phyloP scores from a whole-genome alignment of 371 early-diverging fungal genomes.

The Encephalitozoon hellem region DNA sequence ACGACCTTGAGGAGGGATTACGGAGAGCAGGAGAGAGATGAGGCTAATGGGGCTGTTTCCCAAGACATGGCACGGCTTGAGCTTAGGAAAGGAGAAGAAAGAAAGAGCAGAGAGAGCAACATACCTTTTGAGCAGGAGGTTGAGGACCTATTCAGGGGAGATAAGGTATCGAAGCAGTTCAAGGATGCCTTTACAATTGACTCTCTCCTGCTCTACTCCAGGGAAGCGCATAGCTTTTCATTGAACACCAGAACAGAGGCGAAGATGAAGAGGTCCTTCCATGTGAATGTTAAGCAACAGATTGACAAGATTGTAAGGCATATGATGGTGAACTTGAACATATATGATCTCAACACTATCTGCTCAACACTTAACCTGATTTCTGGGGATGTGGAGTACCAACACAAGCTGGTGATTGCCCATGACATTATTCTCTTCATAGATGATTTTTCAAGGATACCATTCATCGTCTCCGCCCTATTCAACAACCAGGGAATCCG shows the following conservation, averaged over 20 bases:
- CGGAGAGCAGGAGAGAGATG: neutral
- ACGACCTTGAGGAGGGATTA: neutral
- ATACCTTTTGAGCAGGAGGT: conserved; percentile 17
- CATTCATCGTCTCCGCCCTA: conserved; percentile 25
- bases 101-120: neutral
- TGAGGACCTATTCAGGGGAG: neutral
- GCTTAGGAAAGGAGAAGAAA: neutral
- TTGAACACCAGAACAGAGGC: neutral
- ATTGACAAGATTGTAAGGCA: neutral
- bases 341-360: conserved; percentile 16
- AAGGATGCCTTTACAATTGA: conserved; percentile 20
- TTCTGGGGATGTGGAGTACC: conserved; percentile 18
- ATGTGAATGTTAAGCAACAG: neutral
- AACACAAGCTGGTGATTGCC: conserved; percentile 36
- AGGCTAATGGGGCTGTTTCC: neutral
- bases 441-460: conserved; percentile 19
- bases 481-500: conserved; percentile 32
- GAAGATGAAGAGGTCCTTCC: neutral
- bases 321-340: neutral
- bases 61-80: neutral
- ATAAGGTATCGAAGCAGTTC: conserved; percentile 4
- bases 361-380: conserved; percentile 40
- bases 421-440: conserved; percentile 36
- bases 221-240: neutral
- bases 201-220: conserved; percentile 6